A percentile compares a stretch with the other conserved stretches of the same genome.
Conservation (phyloP, 2,329 filamentous ascomycete genomes). For the Scopulariopsis brevicaulis region DNA sequence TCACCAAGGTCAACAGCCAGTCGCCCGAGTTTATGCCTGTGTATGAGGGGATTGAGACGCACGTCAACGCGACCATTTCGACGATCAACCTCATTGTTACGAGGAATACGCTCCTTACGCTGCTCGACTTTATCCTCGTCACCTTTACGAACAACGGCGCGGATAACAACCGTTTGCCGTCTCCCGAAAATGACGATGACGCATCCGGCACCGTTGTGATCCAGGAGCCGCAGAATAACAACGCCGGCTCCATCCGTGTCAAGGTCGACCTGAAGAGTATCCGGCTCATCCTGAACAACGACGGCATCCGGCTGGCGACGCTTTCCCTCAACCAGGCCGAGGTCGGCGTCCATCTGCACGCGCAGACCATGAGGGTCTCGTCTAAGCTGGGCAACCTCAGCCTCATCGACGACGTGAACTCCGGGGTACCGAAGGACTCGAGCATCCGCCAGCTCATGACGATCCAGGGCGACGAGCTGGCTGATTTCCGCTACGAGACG, state of each 20-base stretch:
- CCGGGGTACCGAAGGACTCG: conserved; percentile 73
- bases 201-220: conserved; percentile 27
- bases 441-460: conserved; percentile 78
- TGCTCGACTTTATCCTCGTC: conserved; percentile 86
- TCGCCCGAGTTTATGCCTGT: conserved; percentile 89
- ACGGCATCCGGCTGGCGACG: conserved; percentile 88
- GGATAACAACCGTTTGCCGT: conserved; percentile 14
- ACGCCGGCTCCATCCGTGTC: conserved; percentile 71
- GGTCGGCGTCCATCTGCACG: conserved; percentile 78
- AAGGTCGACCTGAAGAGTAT: conserved; percentile 92
- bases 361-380: conserved; percentile 76
- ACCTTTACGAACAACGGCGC: conserved; percentile 64
- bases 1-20: conserved; percentile 75
- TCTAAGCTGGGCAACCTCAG: conserved; percentile 80
- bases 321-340: conserved; percentile 87
- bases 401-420: conserved; percentile 86
- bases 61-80: conserved; percentile 81
- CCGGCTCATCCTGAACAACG: conserved; percentile 89
- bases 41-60: conserved; percentile 88
- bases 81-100: conserved; percentile 97
- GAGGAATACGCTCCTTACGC: conserved; percentile 77
- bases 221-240: conserved; percentile 19
- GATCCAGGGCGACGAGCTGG: conserved; percentile 90
- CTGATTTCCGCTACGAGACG: conserved; percentile 95
- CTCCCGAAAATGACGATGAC: conserved; percentile 17